These are phyloP conservation scores for Acanthamoeba lenticulata DNA, from an alignment of 208 protist genomes.

Conservation along the genomic window DNA sequence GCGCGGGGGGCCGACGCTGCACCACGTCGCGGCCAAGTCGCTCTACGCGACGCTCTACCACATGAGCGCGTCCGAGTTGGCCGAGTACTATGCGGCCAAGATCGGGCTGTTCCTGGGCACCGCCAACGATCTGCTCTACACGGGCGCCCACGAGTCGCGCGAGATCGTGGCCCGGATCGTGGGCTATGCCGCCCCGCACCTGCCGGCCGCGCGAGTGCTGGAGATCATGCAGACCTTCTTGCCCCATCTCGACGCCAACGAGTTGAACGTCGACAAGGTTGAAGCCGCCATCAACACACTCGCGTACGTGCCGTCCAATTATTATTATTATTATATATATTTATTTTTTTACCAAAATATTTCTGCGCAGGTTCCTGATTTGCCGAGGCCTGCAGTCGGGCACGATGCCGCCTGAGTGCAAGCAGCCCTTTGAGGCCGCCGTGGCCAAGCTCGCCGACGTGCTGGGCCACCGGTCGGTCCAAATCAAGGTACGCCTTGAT, in stretches of 20 bases:
- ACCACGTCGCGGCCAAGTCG: conserved; percentile 37
- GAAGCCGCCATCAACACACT: conserved; percentile 52
- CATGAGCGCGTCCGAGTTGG: conserved; percentile 28
- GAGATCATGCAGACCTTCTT: conserved; percentile 43
- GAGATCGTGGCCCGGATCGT: conserved; percentile 48
- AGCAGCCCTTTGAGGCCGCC: conserved; percentile 23
- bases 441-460: conserved; percentile 1
- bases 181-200: conserved; percentile 6
- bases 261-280: conserved; percentile 61
- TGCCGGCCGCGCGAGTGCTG: conserved; percentile 22
- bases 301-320: not conserved
- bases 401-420: conserved; percentile 45
- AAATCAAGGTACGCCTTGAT: conserved; percentile 41
- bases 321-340: too few species aligned
- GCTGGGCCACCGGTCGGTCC: not conserved
- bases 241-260: conserved; percentile 4
- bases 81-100: conserved; percentile 18
- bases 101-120: conserved; percentile 26
- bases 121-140: conserved; percentile 27
- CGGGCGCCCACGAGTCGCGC: conserved; percentile 47
- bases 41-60: conserved; percentile 58
- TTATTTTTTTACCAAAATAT: too few species aligned
- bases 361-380: conserved; percentile 44
- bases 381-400: conserved; percentile 49
- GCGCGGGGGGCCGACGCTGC: not conserved